Evolutionary conservation across 1,139 yeast genomes (phyloP).

Genomic region (Taphrina sp.): DNA sequence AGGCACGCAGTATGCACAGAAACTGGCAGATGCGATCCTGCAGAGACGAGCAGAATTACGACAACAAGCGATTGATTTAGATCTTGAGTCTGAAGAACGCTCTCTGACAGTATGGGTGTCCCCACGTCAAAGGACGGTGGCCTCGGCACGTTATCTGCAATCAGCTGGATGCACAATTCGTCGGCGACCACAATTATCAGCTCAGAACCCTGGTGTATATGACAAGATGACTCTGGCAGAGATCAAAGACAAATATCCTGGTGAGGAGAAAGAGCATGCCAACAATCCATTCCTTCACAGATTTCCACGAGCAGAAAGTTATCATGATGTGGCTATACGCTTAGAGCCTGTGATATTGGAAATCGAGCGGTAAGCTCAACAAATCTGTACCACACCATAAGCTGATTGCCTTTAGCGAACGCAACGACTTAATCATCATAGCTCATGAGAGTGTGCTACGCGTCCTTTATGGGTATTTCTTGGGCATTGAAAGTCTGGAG

Average conservation of each 20-base stretch:
- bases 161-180: constrained; percentile 59
- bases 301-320: constrained; percentile 88
- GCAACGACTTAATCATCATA: constrained; percentile 81
- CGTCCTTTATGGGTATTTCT: constrained; percentile 86
- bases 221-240: constrained; percentile 65
- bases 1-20: constrained; percentile 47
- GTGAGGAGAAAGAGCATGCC: constrained; percentile 63
- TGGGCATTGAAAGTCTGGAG: constrained; percentile 86
- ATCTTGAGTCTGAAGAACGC: constrained; percentile 12
- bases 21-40: constrained; percentile 47
- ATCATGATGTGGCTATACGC: constrained; percentile 91
- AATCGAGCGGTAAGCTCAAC: constrained; percentile 14
- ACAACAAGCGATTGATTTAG: constrained; percentile 35
- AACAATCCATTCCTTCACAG: constrained; percentile 90
- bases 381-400: neutral
- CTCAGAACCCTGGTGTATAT: constrained; percentile 85
- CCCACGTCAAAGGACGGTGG: constrained; percentile 76
- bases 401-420: constrained; percentile 83
- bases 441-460: constrained; percentile 90
- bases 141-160: constrained; percentile 66
- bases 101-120: constrained; percentile 74
- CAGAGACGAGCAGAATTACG: constrained; percentile 43
- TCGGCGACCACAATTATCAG: constrained; percentile 80
- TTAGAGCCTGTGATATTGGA: constrained; percentile 80
- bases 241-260: constrained; percentile 60